Evolutionary conservation across 352 stramenopile genomes (phyloP).

Genomic region (Phytophthora citrophthora): DNA sequence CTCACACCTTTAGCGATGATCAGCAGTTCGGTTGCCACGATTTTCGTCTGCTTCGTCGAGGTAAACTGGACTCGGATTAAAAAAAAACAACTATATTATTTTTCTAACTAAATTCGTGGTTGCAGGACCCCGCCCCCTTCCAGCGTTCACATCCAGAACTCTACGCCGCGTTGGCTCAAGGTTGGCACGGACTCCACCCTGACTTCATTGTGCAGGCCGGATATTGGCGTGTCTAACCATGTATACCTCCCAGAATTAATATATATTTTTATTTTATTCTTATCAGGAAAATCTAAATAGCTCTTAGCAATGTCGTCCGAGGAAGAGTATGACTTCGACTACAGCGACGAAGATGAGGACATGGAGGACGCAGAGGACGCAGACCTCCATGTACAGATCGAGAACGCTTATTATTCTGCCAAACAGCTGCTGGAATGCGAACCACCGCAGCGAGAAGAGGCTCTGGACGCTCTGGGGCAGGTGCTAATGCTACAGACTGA

Average conservation of each 20-base stretch:
- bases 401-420: constrained; percentile 95
- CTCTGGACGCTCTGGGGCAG: constrained; percentile 57
- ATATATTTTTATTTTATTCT: too few species aligned
- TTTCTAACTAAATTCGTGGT: neutral
- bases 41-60: constrained; percentile 97
- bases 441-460: constrained; percentile 40
- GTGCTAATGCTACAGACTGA: constrained; percentile 65
- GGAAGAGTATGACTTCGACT: constrained; percentile 92
- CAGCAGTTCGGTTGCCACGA: constrained; percentile 92
- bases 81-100: neutral
- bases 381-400: constrained; percentile 88
- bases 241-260: too few species aligned
- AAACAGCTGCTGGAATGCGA: constrained; percentile 84
- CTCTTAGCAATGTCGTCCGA: constrained; percentile 49
- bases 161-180: constrained; percentile 68
- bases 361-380: constrained; percentile 80
- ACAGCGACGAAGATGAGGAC: constrained; percentile 92
- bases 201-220: constrained; percentile 63
- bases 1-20: constrained; percentile 91
- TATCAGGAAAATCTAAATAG: neutral
- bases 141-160: constrained; percentile 71
- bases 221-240: neutral
- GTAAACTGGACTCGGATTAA: constrained; percentile 21
- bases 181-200: constrained; percentile 81
- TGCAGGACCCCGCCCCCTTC: constrained; percentile 66